These are phyloP conservation scores for Corchorus olitorius DNA, from an alignment of 345 rosid species.

Conservation along the genomic window DNA sequence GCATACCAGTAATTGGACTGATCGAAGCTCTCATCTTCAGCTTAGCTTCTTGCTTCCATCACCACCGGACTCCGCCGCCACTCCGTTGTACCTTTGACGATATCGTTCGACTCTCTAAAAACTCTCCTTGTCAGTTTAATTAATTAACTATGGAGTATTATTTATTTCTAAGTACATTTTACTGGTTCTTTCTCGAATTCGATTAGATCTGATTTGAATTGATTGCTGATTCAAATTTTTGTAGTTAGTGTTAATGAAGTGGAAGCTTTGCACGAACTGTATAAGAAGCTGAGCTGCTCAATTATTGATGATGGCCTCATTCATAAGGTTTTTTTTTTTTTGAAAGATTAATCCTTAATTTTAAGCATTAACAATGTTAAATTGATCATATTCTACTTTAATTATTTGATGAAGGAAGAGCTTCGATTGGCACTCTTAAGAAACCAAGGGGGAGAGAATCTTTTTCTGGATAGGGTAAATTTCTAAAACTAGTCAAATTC, in stretches of 20 bases:
- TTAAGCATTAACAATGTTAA: neutral
- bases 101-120: slow-evolving; percentile 35
- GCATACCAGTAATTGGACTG: slow-evolving; percentile 31
- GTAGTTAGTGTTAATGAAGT: slow-evolving; percentile 68
- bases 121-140: slow-evolving; percentile 35
- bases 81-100: slow-evolving; percentile 33
- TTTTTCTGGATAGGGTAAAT: slow-evolving; percentile 60
- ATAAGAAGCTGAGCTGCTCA: slow-evolving; percentile 59
- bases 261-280: slow-evolving; percentile 61
- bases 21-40: slow-evolving; percentile 29
- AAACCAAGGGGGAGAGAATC: slow-evolving; percentile 43
- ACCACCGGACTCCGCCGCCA: slow-evolving; percentile 21
- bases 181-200: neutral
- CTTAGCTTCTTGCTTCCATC: slow-evolving; percentile 40
- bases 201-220: neutral
- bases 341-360: neutral
- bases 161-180: neutral
- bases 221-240: neutral
- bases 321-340: slow-evolving; percentile 46
- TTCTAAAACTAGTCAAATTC: neutral
- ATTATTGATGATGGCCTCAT: slow-evolving; percentile 64
- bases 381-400: neutral
- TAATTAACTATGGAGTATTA: neutral
- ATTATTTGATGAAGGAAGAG: slow-evolving; percentile 54
- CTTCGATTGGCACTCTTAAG: slow-evolving; percentile 55